phyloP scores from a whole-genome alignment of 148 eudicot species.

The Oxyria digyna region DNA sequence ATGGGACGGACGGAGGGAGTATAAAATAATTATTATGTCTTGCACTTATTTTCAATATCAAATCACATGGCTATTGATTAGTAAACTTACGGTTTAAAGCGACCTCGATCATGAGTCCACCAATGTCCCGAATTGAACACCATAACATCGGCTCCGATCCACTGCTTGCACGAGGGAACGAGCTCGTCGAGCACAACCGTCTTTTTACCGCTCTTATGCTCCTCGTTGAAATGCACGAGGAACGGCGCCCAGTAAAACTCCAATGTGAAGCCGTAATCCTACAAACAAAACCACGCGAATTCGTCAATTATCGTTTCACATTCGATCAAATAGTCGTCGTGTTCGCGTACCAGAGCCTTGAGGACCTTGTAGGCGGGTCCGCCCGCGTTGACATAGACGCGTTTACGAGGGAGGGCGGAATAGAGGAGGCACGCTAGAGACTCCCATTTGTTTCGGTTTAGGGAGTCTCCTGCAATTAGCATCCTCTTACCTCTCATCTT shows the following conservation, averaged over 20 bases:
- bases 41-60: too few species aligned
- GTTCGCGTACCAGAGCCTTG: neutral
- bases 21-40: too few species aligned
- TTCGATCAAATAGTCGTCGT: too few species aligned
- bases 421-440: slow-evolving; percentile 35
- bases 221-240: slow-evolving; percentile 21
- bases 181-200: slow-evolving; percentile 31
- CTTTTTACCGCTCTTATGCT: slow-evolving; percentile 21
- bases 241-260: slow-evolving; percentile 60
- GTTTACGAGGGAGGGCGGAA: slow-evolving; percentile 2
- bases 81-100: slow-evolving; percentile 21
- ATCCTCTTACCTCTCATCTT: slow-evolving; percentile 29
- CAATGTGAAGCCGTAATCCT: slow-evolving; percentile 45
- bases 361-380: slow-evolving; percentile 9
- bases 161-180: slow-evolving; percentile 10
- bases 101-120: slow-evolving; percentile 37
- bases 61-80: too few species aligned
- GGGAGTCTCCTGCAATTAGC: slow-evolving; percentile 29
- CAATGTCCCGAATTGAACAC: slow-evolving; percentile 56
- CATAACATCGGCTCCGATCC: slow-evolving; percentile 59
- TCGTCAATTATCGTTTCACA: too few species aligned
- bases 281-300: neutral
- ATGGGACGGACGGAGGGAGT: too few species aligned
- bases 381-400: neutral
- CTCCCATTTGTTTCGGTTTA: slow-evolving; percentile 27